Conservation (phyloP, 306 rosid genomes). For the Luffa acutangula region DNA sequence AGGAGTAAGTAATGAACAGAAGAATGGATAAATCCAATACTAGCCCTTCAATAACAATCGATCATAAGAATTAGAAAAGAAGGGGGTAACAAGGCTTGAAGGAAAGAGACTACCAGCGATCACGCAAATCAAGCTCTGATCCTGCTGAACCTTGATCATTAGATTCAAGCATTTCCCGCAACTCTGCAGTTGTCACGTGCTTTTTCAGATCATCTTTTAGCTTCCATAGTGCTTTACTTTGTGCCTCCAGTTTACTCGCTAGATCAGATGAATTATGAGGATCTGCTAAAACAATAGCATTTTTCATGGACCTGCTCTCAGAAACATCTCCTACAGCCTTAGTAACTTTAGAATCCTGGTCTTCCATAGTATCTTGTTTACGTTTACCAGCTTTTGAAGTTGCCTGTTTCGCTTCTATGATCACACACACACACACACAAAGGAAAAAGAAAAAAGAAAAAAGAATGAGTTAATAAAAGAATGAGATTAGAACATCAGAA, state of each 20-base stretch:
- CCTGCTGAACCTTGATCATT: constrained; percentile 72
- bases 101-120: constrained; percentile 58
- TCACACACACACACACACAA: neutral
- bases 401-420: constrained; percentile 3
- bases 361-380: constrained; percentile 31
- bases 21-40: neutral
- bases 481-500: neutral
- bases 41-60: neutral
- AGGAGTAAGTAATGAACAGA: neutral
- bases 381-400: constrained; percentile 69
- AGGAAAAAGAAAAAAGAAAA: neutral
- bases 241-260: constrained; percentile 55
- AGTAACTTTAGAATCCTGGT: constrained; percentile 50
- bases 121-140: constrained; percentile 92
- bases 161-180: constrained; percentile 74
- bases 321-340: constrained; percentile 54
- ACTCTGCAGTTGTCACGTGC: constrained; percentile 54
- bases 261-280: constrained; percentile 24
- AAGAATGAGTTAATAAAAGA: constrained; percentile 3
- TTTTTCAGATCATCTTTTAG: constrained; percentile 80
- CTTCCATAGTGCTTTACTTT: constrained; percentile 71
- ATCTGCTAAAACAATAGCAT: constrained; percentile 14
- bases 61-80: neutral
- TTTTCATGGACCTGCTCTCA: constrained; percentile 29
- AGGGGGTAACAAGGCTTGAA: neutral